Evolutionary conservation across 768 basidiomycete species (phyloP), one percentile per base, ranked within the genome.

Genomic region (Boletus bicolor): DNA sequence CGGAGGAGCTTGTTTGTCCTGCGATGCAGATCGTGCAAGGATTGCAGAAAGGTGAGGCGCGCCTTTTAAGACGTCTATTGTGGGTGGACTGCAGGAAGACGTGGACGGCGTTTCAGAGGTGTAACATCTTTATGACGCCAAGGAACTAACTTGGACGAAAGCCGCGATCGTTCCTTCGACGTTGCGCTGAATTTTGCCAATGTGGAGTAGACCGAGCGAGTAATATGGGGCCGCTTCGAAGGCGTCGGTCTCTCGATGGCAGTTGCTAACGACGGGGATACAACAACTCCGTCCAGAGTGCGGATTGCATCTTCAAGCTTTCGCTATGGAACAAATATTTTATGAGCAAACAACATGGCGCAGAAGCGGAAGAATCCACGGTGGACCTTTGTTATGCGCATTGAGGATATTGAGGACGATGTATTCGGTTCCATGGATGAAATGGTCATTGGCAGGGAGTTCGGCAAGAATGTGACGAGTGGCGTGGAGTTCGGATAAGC

Each of bases 271-370:
- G 75, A 72, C 8, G 67, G 62, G 2, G 79, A 63, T 15, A 73
- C 72, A 19, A 89, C 81, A 11, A 85, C 87, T 48, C 75, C 79
- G 65, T 93, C 91, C 49, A 93, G 68, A 41, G 73, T 78, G 50
- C 85, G 82, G 55, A 93, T 82, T 32, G 88, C 91, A 71, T 92
- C 90, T 56, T 90, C 85, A 46, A 92, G 81, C 72, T 92, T 93
- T 47, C 91, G 80, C 87, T 92, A 56, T 32, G 14, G 2, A 30
- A 44, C 21, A 34, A 26, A 8, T 19, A 24, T 7, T 37, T 48
- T 1, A 47, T 57, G 26, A 59, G 50, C 12, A 21, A 44, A 50
- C 17, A 21, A 10, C 1, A 39, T 42, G 41, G 19, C 8, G 41
- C 35, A 28, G 12, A 44, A 35, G 26, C 0, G 9, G 17, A n/a